Percentiles rank a stretch among this genome's conserved stretches.
phyloP scores from a whole-genome alignment of 179 eudicot species.

The Vitellaria paradoxa region DNA sequence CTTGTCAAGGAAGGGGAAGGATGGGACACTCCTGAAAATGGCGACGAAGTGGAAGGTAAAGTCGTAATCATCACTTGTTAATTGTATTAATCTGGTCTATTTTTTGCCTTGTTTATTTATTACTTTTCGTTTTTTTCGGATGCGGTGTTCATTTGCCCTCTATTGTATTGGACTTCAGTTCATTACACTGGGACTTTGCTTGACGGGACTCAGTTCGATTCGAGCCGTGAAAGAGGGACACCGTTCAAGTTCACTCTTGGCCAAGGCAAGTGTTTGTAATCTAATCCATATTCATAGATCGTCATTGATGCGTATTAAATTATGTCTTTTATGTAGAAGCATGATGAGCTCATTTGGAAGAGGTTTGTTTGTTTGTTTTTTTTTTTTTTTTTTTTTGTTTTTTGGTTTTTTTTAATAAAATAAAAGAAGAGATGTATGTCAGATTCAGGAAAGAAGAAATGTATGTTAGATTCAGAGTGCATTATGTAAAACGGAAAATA shows the following conservation, averaged over 20 bases:
- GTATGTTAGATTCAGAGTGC: too few relatives aligned
- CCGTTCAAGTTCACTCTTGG: slow-evolving; percentile 88
- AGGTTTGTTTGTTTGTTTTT: too few relatives aligned
- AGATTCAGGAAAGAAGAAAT: too few relatives aligned
- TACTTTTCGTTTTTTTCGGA: background rate
- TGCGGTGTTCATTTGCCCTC: background rate
- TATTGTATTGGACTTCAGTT: slow-evolving; percentile 15
- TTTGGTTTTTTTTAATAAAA: too few relatives aligned
- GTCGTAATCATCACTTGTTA: too few relatives aligned
- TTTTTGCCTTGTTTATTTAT: too few relatives aligned
- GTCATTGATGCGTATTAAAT: background rate
- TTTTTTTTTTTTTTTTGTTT: too few relatives aligned
- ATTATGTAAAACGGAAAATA: too few relatives aligned
- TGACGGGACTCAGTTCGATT: slow-evolving; percentile 83
- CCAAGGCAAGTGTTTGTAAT: slow-evolving; percentile 46
- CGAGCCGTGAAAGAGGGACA: slow-evolving; percentile 71
- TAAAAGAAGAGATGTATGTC: too few relatives aligned
- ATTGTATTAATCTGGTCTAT: background rate
- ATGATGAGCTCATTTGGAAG: background rate
- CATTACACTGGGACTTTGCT: slow-evolving; percentile 22
- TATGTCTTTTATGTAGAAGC: background rate
- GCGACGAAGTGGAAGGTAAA: slow-evolving; percentile 84
- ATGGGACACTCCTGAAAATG: slow-evolving; percentile 77
- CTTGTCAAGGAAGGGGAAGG: slow-evolving; percentile 74
- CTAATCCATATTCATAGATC: background rate